A percentile compares a stretch with the other conserved stretches of the same genome.
Evolutionary conservation across 2,329 filamentous ascomycete genomes (phyloP).

Genomic region (Penicillium glabrum): DNA sequence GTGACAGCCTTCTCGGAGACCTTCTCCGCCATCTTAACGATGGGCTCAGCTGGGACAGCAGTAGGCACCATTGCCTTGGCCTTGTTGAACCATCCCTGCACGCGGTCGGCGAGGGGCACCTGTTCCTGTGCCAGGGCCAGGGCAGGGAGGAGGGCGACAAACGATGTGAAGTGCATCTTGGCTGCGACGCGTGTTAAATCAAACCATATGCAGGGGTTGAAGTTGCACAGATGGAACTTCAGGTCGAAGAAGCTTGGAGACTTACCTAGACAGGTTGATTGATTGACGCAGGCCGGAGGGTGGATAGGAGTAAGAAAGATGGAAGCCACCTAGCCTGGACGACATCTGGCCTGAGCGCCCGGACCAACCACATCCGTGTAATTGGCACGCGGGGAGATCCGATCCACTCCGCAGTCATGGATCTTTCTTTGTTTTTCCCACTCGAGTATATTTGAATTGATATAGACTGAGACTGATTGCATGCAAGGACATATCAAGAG

Average conservation of each 20-base stretch:
- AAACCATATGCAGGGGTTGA: neutral
- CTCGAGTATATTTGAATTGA: neutral
- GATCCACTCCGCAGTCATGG: neutral
- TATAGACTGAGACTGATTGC: neutral
- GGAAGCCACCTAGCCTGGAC: slow-evolving; percentile 21
- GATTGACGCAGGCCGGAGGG: slow-evolving; percentile 19
- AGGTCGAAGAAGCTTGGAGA: neutral
- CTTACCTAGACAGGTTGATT: slow-evolving; percentile 7
- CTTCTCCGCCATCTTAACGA: slow-evolving; percentile 48
- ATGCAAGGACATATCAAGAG: neutral
- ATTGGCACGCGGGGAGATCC: slow-evolving; percentile 13
- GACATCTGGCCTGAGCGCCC: slow-evolving; percentile 34
- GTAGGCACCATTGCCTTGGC: slow-evolving; percentile 58
- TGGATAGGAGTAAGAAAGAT: slow-evolving; percentile 22
- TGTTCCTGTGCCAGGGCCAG: slow-evolving; percentile 60
- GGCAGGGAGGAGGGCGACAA: slow-evolving; percentile 50
- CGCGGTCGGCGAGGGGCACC: slow-evolving; percentile 49
- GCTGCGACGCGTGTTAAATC: slow-evolving; percentile 20
- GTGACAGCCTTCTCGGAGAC: slow-evolving; percentile 53
- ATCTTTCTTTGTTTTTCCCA: neutral
- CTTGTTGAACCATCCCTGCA: slow-evolving; percentile 50
- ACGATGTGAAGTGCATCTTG: slow-evolving; percentile 55
- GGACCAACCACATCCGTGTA: slow-evolving; percentile 18
- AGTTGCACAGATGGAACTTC: slow-evolving; percentile 4
- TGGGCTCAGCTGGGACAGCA: slow-evolving; percentile 36